These are phyloP conservation scores for Datura wrightii DNA, from an alignment of 257 asterid genomes.

Conservation along the genomic window DNA sequence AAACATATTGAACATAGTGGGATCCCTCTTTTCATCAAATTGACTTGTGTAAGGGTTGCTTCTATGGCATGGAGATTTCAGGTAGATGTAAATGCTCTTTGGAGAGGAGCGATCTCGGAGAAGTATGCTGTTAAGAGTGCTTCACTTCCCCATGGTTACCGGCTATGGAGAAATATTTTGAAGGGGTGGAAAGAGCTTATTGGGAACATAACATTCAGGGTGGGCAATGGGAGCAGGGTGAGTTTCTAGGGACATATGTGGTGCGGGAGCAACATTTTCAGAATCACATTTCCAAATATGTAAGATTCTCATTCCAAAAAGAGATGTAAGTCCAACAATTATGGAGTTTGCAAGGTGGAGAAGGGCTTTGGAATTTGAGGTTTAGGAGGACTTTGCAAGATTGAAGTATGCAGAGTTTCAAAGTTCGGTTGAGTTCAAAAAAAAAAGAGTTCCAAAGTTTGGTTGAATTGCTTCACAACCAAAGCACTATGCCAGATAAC, in stretches of 20 bases:
- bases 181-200: neutral
- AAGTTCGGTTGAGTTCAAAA: neutral
- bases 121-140: neutral
- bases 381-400: neutral
- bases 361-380: neutral
- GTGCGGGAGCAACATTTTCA: neutral
- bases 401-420: neutral
- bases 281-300: neutral
- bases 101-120: neutral
- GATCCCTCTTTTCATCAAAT: too few species aligned
- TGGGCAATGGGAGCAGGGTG: neutral
- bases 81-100: conserved; percentile 14
- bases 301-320: neutral
- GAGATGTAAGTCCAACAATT: neutral
- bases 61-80: neutral
- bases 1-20: too few species aligned
- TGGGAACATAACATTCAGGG: neutral
- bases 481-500: neutral
- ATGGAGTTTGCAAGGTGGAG: conserved; percentile 7
- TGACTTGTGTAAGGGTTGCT: neutral
- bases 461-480: neutral
- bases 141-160: neutral
- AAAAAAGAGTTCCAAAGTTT: neutral
- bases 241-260: neutral
- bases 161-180: neutral